Evolutionary conservation across 176 grass and related monocot species (phyloP).

Genomic region (Metroxylon sagu): DNA sequence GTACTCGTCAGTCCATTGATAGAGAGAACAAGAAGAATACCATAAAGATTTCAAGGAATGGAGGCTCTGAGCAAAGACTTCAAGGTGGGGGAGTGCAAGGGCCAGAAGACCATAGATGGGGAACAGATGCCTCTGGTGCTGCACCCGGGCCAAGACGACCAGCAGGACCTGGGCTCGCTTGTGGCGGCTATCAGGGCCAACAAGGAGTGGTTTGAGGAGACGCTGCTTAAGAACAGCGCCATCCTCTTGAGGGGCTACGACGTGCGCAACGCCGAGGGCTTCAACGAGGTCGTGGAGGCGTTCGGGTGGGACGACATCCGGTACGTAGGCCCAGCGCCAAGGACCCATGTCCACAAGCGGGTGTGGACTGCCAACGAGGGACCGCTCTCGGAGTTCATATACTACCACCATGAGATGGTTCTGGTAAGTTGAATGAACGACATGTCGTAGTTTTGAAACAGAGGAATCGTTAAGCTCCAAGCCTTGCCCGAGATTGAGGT

Average conservation of each 20-base stretch:
- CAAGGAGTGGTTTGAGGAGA: slow-evolving; percentile 39
- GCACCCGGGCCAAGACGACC: neutral
- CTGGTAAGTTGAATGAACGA: neutral
- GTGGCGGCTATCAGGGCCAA: slow-evolving; percentile 20
- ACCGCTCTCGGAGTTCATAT: slow-evolving; percentile 47
- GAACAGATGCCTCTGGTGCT: slow-evolving; percentile 50
- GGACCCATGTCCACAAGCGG: slow-evolving; percentile 50
- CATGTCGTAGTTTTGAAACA: too few relatives aligned
- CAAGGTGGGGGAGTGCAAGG: slow-evolving; percentile 35
- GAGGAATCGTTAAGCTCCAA: too few relatives aligned
- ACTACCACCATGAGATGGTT: slow-evolving; percentile 62
- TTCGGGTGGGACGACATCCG: slow-evolving; percentile 52
- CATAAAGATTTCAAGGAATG: too few relatives aligned
- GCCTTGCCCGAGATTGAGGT: too few relatives aligned
- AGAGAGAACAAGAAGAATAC: too few relatives aligned
- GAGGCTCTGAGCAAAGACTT: too few relatives aligned
- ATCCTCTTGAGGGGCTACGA: slow-evolving; percentile 46
- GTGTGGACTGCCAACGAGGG: slow-evolving; percentile 68
- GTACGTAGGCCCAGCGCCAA: slow-evolving; percentile 48
- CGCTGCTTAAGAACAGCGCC: slow-evolving; percentile 31
- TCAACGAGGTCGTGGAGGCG: slow-evolving; percentile 46
- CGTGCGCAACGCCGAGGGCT: slow-evolving; percentile 31
- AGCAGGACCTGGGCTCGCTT: slow-evolving; percentile 4
- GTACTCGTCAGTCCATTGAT: too few relatives aligned
- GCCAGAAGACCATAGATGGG: slow-evolving; percentile 43